Evolutionary conservation across 2,329 filamentous ascomycete species (phyloP), one percentile per base, ranked within the genome.

Genomic region (Coniochaeta ligniaria): DNA sequence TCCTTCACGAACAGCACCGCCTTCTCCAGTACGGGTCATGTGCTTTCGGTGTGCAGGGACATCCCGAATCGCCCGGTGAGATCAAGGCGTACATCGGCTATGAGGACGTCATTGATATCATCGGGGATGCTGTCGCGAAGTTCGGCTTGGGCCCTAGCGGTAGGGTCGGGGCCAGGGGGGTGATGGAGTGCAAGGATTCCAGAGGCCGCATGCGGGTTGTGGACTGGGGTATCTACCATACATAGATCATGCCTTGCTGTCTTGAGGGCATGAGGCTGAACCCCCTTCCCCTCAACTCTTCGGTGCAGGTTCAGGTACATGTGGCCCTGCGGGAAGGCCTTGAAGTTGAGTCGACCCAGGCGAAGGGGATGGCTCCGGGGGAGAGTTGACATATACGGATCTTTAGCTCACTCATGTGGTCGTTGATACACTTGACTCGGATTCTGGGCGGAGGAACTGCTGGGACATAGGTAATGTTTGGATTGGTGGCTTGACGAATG

Each of bases 51-150:
- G 63, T 75, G 31, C 60, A 73, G 63, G 63, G 59, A 1, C 61
- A 26, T n/a, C 22, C 33, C 1, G 22, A 63, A 50, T 73, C 72
- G 17, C 38, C 38, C n/a, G 38, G 38, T 31, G 69, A 70, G 58
- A 61, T 69, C 28, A 33, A 68, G 26, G 75, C 72, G 61, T 60
- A 68, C n/a, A 63, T 73, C 12, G 70, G 72, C 59, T 71, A 67
- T 17, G 71, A 75, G 66, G 72, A 76, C 60, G 65, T 74, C 43
- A 67, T 75, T 52, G 72, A 75, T 59, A 63, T 74, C 47, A 72
- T 75, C 61, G 68, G 64, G 41, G 65, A 72, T 2, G 61, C 72
- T 0, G 63, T 75, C 26, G 62, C 60, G 1, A 59, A 62, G 47
- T 76, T 70, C 65, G 70, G 69, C 7, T 62, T 66, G 7, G n/a